Conservation (phyloP, 2,329 filamentous ascomycete species). For the Trichophyton simii region DNA sequence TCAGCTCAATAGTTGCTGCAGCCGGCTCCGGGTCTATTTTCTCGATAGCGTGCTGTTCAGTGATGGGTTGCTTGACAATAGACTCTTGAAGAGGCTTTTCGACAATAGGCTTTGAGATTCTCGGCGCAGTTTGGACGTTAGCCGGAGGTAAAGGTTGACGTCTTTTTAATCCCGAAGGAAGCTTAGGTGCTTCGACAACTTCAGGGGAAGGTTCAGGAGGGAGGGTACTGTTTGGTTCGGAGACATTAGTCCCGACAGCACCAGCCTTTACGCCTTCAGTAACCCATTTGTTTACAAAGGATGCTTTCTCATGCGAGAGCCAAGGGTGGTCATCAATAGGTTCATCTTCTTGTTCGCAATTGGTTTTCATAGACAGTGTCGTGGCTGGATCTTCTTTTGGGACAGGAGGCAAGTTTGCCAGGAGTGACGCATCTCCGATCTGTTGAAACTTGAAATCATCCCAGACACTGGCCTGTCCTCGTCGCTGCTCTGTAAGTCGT, state of each 20-base stretch:
- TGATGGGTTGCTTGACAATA: too few species aligned
- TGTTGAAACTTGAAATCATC: conserved; percentile 20
- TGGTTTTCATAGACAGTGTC: neutral
- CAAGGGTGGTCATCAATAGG: conserved; percentile 15
- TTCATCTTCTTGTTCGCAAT: neutral
- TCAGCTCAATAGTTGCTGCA: neutral
- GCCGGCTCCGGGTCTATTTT: neutral
- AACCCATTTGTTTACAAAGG: conserved; percentile 22
- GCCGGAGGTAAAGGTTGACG: neutral
- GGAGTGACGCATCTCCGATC: conserved; percentile 21
- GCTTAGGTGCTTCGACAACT: neutral
- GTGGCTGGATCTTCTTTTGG: conserved; percentile 7
- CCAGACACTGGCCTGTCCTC: conserved; percentile 22
- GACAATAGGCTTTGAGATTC: neutral
- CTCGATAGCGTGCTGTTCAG: neutral
- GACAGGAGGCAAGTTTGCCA: conserved; percentile 11
- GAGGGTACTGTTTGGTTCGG: conserved; percentile 6
- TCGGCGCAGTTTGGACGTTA: neutral
- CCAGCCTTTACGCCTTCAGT: conserved; percentile 16
- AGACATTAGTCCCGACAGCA: conserved; percentile 5
- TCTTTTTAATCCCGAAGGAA: neutral
- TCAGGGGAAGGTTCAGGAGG: conserved; percentile 7
- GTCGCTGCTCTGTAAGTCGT: conserved; percentile 12
- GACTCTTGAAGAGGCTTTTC: neutral
- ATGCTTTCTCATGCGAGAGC: conserved; percentile 20